Conservation (phyloP, 1,284 basidiomycete genomes). For the Apiotrichum veenhuisii region DNA sequence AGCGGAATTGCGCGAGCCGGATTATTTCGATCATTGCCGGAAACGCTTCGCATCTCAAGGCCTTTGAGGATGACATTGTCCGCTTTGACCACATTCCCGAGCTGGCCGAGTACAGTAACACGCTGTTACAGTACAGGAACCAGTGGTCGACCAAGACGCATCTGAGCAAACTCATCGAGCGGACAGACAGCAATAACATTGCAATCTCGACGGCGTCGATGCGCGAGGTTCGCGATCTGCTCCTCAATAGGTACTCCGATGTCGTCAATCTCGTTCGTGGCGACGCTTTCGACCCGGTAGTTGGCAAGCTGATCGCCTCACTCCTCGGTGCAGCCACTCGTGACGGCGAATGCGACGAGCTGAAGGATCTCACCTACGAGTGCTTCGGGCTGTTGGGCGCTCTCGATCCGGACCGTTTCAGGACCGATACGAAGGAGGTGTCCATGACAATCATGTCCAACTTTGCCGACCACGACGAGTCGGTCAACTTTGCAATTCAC, state of each 20-base stretch:
- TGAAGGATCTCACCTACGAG: constrained; percentile 73
- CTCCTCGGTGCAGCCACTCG: constrained; percentile 70
- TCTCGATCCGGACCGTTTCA: constrained; percentile 87
- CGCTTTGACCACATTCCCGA: constrained; percentile 69
- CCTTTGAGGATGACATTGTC: constrained; percentile 70
- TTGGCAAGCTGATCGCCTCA: constrained; percentile 66
- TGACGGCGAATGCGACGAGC: constrained; percentile 63
- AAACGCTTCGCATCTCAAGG: constrained; percentile 54
- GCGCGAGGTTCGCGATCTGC: constrained; percentile 67
- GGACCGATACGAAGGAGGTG: constrained; percentile 52
- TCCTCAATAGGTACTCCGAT: constrained; percentile 56
- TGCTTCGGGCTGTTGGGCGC: constrained; percentile 94
- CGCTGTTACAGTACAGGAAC: constrained; percentile 56
- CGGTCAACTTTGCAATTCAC: constrained; percentile 75
- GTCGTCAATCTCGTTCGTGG: constrained; percentile 68
- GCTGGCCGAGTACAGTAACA: constrained; percentile 55
- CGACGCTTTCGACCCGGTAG: constrained; percentile 75
- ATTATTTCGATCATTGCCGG: constrained; percentile 72
- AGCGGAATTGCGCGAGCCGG: constrained; percentile 58
- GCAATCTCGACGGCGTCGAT: constrained; percentile 75
- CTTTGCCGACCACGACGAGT: constrained; percentile 76
- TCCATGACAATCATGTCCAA: constrained; percentile 75
- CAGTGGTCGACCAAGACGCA: constrained; percentile 57
- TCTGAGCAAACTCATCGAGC: constrained; percentile 68
- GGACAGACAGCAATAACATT: constrained; percentile 74